Conservation (phyloP, 768 basidiomycete species). For the Kwoniella dejecticola region DNA sequence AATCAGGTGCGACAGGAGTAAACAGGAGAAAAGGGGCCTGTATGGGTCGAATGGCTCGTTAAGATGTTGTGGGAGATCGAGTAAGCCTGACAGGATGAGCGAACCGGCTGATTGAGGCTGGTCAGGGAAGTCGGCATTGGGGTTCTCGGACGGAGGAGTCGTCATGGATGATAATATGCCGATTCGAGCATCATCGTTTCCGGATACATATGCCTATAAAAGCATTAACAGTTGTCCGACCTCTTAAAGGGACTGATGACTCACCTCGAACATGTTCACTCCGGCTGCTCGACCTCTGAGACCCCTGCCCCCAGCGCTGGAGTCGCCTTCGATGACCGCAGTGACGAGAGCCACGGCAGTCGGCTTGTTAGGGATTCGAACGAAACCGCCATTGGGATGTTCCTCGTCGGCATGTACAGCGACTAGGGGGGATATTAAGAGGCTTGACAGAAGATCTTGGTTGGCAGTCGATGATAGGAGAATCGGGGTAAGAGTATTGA, state of each 20-base stretch:
- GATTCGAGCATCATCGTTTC: slow-evolving; percentile 57
- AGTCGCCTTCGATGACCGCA: slow-evolving; percentile 83
- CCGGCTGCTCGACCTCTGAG: slow-evolving; percentile 73
- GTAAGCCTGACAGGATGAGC: slow-evolving; percentile 56
- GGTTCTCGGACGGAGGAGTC: slow-evolving; percentile 25
- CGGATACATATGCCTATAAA: slow-evolving; percentile 53
- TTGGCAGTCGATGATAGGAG: slow-evolving; percentile 68
- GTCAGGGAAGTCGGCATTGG: slow-evolving; percentile 30
- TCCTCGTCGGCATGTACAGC: slow-evolving; percentile 73
- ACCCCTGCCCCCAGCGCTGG: slow-evolving; percentile 71
- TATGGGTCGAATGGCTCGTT: slow-evolving; percentile 52
- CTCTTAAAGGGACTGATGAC: background rate
- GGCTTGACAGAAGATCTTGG: slow-evolving; percentile 73
- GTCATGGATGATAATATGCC: slow-evolving; percentile 54
- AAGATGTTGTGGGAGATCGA: slow-evolving; percentile 47
- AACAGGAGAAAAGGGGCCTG: slow-evolving; percentile 53
- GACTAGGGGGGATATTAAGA: slow-evolving; percentile 68
- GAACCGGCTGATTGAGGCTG: slow-evolving; percentile 53
- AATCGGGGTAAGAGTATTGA: slow-evolving; percentile 66
- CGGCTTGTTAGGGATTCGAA: slow-evolving; percentile 75
- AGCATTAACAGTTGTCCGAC: background rate
- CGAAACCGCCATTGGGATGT: slow-evolving; percentile 53
- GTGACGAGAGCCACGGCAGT: slow-evolving; percentile 81
- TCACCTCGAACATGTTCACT: slow-evolving; percentile 78
- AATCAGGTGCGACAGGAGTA: slow-evolving; percentile 54